Percentiles rank a stretch among this genome's conserved stretches.
Evolutionary conservation across 2,329 filamentous ascomycete species (phyloP).

Genomic region (Scortechinia acanthostroma): DNA sequence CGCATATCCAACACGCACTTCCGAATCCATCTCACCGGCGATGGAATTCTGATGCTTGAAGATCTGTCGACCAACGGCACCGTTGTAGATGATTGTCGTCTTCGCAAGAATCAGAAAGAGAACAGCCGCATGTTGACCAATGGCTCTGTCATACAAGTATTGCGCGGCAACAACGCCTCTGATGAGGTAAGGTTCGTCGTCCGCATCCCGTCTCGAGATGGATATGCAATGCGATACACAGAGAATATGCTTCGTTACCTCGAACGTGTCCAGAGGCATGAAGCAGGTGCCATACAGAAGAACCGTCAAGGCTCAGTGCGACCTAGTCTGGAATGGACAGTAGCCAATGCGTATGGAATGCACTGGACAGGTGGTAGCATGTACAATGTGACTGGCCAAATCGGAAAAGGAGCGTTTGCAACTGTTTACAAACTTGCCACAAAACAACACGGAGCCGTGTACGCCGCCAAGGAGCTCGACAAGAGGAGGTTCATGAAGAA

Average conservation of each 20-base stretch:
- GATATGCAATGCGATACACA: background rate
- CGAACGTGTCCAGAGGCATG: background rate
- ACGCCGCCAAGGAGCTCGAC: constrained; percentile 60
- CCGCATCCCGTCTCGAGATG: constrained; percentile 30
- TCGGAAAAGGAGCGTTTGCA: constrained; percentile 64
- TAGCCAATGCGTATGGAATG: constrained; percentile 25
- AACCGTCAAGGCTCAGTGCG: background rate
- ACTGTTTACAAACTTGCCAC: constrained; percentile 60
- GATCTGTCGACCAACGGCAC: constrained; percentile 65
- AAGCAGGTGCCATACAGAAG: background rate
- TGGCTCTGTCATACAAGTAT: constrained; percentile 8
- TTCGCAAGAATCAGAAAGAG: constrained; percentile 2
- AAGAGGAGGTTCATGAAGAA: constrained; percentile 41
- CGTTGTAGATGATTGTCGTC: constrained; percentile 42
- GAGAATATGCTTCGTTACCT: background rate
- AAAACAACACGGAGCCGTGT: constrained; percentile 51
- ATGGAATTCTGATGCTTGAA: constrained; percentile 59
- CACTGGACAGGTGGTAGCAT: constrained; percentile 49
- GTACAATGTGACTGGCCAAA: constrained; percentile 55
- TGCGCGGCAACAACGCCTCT: constrained; percentile 10
- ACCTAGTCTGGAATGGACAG: background rate
- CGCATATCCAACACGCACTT: constrained; percentile 61
- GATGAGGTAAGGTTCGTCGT: constrained; percentile 58
- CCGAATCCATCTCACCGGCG: constrained; percentile 51
- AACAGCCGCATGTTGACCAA: constrained; percentile 8